phyloP scores from a whole-genome alignment of 148 eudicot species.

The Pouteria glomerata region DNA sequence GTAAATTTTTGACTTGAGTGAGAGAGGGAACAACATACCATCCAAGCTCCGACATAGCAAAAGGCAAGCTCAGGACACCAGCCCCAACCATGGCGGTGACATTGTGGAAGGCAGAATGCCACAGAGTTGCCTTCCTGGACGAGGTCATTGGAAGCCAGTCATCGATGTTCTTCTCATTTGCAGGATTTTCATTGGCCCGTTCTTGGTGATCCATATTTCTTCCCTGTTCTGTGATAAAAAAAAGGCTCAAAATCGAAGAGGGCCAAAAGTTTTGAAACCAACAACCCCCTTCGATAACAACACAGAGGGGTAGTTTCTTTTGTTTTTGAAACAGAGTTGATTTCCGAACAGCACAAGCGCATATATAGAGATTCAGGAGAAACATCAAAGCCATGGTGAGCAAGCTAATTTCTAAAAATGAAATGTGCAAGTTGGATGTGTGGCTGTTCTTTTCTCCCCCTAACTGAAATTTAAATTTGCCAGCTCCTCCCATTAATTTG shows the following conservation, averaged over 20 bases:
- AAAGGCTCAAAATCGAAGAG: not conserved
- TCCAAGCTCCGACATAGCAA: constrained; percentile 10
- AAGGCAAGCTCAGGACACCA: constrained; percentile 11
- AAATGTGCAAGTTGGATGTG: not conserved
- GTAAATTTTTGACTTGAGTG: not conserved
- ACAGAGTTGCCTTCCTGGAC: constrained; percentile 7
- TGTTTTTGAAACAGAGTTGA: not conserved
- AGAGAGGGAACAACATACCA: not conserved
- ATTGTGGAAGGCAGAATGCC: constrained; percentile 10
- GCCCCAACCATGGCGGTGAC: constrained; percentile 16
- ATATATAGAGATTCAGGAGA: not conserved
- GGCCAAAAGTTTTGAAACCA: not conserved
- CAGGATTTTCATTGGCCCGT: too few species aligned
- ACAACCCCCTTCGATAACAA: too few species aligned
- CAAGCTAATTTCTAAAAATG: not conserved
- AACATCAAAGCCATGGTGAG: not conserved
- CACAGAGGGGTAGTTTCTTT: not conserved
- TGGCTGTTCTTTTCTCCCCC: not conserved
- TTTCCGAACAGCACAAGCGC: not conserved
- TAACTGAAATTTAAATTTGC: not conserved
- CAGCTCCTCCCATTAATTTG: not conserved
- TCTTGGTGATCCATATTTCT: not conserved
- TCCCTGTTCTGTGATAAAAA: not conserved
- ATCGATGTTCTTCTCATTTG: not conserved
- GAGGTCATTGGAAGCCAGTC: constrained; percentile 13